Evolutionary conservation across 2,329 filamentous ascomycete species (phyloP), one percentile per base, ranked within the genome.

Genomic region (Chaetomiaceae sp.): DNA sequence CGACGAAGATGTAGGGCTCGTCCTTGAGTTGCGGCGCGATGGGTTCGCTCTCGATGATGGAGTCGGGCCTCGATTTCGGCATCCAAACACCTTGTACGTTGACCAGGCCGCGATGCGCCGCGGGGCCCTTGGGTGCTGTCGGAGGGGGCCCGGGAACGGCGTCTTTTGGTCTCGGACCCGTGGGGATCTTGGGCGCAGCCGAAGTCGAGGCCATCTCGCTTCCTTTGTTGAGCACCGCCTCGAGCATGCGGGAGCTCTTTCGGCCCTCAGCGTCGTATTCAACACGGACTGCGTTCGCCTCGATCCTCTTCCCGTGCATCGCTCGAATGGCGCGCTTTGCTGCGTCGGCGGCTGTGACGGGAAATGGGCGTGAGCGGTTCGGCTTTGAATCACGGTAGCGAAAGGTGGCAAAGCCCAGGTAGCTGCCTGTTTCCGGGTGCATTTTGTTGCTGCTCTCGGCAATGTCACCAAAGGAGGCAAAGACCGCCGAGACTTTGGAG

Each of bases 371-470:
- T 72, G 75, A 59, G 68, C 75, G 58, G 73, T 72, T 66, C 48
- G 70, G 68, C 72, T 81, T 78, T 2, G 77, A 73, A 65, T 97
- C 92, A 62, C 86, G 84, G 68, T 95, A 99, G 53, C 86, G 84
- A 64, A 99, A 89, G 14, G 89, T 89, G 58, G 89, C 95, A 65
- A 99, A 91, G 12, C 93, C 93, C 12, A 99, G 78, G 65, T 95
- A 95, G 63, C 89, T 93, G 16, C 93, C 93, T 12, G 91, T 97
- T 51, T 91, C 86, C 8, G 93, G 93, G 68, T 99, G 90, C 63
- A 95, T 92, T 66, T 95, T 92, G 65, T 96, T 96, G 63, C 89
- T 90, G 61, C 95, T 86, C 63, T 91, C 87, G 39, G 86, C 86
- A 56, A 99, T 91, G 52, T 96, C 89, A 47, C 90, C 90, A 70